Evolutionary conservation across 2,329 filamentous ascomycete genomes (phyloP), one percentile per base, ranked within the genome.

Genomic region (Corynespora cassiicola): DNA sequence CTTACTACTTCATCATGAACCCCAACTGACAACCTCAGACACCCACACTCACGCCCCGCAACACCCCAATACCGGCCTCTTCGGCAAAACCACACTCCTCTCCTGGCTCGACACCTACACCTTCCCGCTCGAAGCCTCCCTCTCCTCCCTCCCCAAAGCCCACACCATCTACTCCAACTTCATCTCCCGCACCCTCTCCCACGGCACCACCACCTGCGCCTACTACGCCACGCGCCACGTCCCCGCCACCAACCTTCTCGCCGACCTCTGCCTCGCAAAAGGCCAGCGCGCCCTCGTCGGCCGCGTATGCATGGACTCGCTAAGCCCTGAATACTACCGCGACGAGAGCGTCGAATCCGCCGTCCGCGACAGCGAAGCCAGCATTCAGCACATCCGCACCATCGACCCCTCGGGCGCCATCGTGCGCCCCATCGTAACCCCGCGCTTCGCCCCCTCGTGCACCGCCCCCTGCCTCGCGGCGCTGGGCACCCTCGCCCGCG

Each of bases 21-120:
- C n/a, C n/a, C n/a, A n/a, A n/a, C 10, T n/a, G 23, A 36, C 14
- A 20, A 20, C n/a, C n/a, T 9, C 47, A 92, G 92, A 99, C 68
- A 96, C 94, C 1, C 94, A 99, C 66, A 87, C 96, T 41, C 94
- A 99, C 66, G 94, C 94, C 7, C 82, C 91, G 0, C 94, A 99
- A 72, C 96, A 96, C 59, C 90, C 92, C 41, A 99, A 99, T 62
- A 82, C 84, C 1, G 94, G 94, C 42, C 86, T 99, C 49, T 97
- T 97, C 64, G 94, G 94, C 59, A 94, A 91, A 52, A 86, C 88
- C 0, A 96, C 92, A 0, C 84, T 99, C 20, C 80, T 99, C 10
- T 87, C 94, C 70, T 99, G 94, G 94, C 77, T 99, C 5, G 81
- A 91, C 57, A 94, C 78, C 11, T 97, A 99, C 74, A 99, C 94